phyloP scores from a whole-genome alignment of 805 yeast genomes.

The Danielia reshetovae region DNA sequence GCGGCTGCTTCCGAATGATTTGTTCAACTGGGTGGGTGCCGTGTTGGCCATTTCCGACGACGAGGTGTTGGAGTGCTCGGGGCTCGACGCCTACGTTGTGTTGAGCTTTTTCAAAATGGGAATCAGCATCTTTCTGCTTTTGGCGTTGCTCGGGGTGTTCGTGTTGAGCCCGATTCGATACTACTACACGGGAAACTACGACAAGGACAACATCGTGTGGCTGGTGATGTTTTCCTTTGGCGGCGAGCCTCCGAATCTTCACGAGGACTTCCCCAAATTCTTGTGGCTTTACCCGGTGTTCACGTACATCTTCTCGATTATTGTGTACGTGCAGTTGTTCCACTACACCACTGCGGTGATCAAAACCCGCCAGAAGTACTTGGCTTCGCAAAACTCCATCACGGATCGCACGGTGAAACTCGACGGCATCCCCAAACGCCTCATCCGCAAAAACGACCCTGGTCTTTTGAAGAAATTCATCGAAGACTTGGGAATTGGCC shows the following conservation, averaged over 20 bases:
- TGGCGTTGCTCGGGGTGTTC: constrained; percentile 22
- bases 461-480: constrained; percentile 43
- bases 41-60: constrained; percentile 23
- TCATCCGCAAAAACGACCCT: constrained; percentile 37
- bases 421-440: constrained; percentile 49
- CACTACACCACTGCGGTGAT: constrained; percentile 47
- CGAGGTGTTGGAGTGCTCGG: constrained; percentile 21
- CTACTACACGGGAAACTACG: constrained; percentile 41
- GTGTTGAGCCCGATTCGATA: constrained; percentile 36
- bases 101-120: constrained; percentile 37
- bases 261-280: constrained; percentile 38
- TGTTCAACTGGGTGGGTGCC: constrained; percentile 24
- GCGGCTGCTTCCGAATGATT: constrained; percentile 38
- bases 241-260: constrained; percentile 20
- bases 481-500: constrained; percentile 53
- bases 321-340: constrained; percentile 44
- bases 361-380: constrained; percentile 50
- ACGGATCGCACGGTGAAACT: constrained; percentile 57
- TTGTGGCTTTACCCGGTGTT: constrained; percentile 52
- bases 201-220: constrained; percentile 32
- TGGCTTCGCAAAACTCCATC: constrained; percentile 56
- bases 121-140: constrained; percentile 17
- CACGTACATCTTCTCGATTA: constrained; percentile 50
- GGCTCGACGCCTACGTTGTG: constrained; percentile 32
- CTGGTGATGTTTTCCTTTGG: constrained; percentile 7